Evolutionary conservation across 768 basidiomycete genomes (phyloP).

Genomic region (Tricholoma matsutake): DNA sequence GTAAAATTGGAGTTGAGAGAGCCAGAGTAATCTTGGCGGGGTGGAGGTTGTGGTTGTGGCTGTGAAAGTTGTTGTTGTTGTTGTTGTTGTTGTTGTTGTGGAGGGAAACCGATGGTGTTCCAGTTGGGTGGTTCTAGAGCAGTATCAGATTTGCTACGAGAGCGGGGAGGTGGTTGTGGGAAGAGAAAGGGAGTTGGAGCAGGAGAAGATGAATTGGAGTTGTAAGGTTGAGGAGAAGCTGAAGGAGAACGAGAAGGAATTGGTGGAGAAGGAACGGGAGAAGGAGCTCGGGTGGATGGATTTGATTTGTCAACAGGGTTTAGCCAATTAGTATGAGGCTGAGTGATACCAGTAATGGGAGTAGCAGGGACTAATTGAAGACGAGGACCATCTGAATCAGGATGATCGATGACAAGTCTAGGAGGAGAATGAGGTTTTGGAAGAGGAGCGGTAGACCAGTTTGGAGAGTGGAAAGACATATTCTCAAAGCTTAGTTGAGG

Average conservation of each 20-base stretch:
- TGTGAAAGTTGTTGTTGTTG: slow-evolving; percentile 21
- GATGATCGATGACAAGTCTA: slow-evolving; percentile 52
- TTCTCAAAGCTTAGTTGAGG: slow-evolving; percentile 57
- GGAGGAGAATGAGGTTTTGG: slow-evolving; percentile 59
- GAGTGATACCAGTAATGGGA: slow-evolving; percentile 62
- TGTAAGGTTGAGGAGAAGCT: slow-evolving; percentile 14
- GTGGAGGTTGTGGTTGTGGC: slow-evolving; percentile 2
- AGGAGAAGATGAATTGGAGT: not conserved
- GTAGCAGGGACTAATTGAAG: slow-evolving; percentile 84
- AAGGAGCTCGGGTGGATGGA: slow-evolving; percentile 21
- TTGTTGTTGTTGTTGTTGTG: slow-evolving; percentile 23
- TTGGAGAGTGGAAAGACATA: slow-evolving; percentile 63
- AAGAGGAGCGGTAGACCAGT: slow-evolving; percentile 50
- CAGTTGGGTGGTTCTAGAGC: slow-evolving; percentile 54
- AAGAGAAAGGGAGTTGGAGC: slow-evolving; percentile 24
- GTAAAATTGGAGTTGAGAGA: slow-evolving; percentile 25
- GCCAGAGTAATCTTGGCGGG: not conserved
- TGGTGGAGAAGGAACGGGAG: slow-evolving; percentile 22
- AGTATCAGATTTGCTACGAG: slow-evolving; percentile 61
- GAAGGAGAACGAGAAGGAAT: slow-evolving; percentile 25
- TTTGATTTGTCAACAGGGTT: slow-evolving; percentile 7
- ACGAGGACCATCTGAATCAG: slow-evolving; percentile 49
- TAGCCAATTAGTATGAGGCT: slow-evolving; percentile 10
- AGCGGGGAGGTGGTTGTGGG: slow-evolving; percentile 36
- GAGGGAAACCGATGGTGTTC: slow-evolving; percentile 38